These are phyloP conservation scores for Phytopythium montanum DNA, from an alignment of 352 stramenopile species.

Conservation along the genomic window DNA sequence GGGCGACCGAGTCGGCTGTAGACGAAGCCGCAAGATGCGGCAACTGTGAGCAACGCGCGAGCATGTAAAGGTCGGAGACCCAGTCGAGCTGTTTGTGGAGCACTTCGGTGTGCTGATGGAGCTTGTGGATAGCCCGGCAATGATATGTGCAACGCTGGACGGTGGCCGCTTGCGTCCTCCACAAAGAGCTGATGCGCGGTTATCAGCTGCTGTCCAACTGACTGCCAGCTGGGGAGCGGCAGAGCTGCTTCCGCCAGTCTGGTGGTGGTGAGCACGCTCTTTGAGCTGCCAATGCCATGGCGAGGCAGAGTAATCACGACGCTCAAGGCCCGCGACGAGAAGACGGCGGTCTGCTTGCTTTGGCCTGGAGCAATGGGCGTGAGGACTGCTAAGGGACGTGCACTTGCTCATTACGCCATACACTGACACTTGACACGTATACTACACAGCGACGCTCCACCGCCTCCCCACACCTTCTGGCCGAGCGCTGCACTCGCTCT, in stretches of 20 bases:
- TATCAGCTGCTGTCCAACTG: background rate
- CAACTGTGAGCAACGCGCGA: constrained; percentile 4
- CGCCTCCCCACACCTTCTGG: background rate
- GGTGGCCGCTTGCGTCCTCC: background rate
- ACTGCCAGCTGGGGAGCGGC: background rate
- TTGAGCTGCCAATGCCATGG: background rate
- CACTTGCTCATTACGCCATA: background rate
- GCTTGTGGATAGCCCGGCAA: background rate
- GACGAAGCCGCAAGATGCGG: background rate
- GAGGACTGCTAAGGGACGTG: background rate
- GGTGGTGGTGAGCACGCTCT: background rate
- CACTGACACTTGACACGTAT: background rate
- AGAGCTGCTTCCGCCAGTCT: background rate
- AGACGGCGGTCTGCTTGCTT: background rate
- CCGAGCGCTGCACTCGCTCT: background rate
- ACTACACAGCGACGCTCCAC: background rate
- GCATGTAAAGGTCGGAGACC: background rate
- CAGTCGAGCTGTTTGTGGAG: background rate
- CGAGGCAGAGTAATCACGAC: background rate
- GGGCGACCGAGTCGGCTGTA: background rate
- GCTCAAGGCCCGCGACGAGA: background rate
- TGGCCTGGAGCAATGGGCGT: background rate
- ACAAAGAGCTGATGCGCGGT: background rate
- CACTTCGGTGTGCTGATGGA: background rate
- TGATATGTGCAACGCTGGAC: background rate